Evolutionary conservation across 179 eudicot genomes (phyloP), one percentile per base, ranked within the genome.

Genomic region (Gypsophila paniculata): DNA sequence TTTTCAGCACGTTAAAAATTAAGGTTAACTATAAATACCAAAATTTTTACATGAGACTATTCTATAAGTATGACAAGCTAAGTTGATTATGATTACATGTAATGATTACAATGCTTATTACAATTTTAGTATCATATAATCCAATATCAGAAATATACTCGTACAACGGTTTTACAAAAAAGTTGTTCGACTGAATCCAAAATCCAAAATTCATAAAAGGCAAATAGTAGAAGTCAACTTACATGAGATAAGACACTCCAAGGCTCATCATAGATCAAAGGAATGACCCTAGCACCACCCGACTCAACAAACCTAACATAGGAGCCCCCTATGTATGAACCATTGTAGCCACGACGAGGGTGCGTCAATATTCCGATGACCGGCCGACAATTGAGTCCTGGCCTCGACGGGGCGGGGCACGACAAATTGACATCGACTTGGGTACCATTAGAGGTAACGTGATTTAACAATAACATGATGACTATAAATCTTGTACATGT

Each of bases 211-310:
- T n/a, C n/a, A n/a, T n/a, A n/a, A n/a, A n/a, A 17, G 12, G 18
- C 12, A 51, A 15, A 15, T 6, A 13, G 55, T 17, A 51, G 5
- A 51, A 17, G 18, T 13, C 55, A 51, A 54, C 59, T 59, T 26
- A 59, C 63, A 25, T 11, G 11, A 11, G 63, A 8, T 2, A 25
- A 11, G 36, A 59, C 36, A 12, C 6, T 22, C 63, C 79, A 61
- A 58, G 90, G 96, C 61, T 92, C 98, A 58, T 85, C 90, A 64
- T 85, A 90, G 22, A 92, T 81, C 19, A 92, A 86, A 44, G 98
- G 98, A 78, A 92, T 83, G 69, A 88, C 98, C 73, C 96, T 85
- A 23, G 98, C 98, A 18, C 98, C 96, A 69, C 92, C 92, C 3
- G 95, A 82, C 73, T 92, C 98, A 0, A 85, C 95, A 72, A 92